Percentiles rank a stretch among this genome's conserved stretches.
phyloP scores from a whole-genome alignment of 257 asterid species.

The Solanum sejunctum region DNA sequence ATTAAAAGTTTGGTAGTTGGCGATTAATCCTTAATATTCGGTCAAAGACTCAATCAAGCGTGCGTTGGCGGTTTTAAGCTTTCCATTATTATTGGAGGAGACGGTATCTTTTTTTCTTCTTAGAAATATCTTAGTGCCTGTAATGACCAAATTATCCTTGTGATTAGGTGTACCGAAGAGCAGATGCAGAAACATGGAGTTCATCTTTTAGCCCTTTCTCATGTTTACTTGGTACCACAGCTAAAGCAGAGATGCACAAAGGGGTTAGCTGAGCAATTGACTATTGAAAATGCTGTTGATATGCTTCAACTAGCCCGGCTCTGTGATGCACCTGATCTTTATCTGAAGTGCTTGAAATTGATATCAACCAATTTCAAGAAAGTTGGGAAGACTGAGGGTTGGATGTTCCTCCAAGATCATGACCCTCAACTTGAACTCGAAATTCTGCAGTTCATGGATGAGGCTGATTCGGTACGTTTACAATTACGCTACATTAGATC shows the following conservation, averaged over 20 bases:
- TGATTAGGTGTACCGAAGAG: conserved; percentile 56
- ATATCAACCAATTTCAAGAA: conserved; percentile 40
- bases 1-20: neutral
- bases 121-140: neutral
- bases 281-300: conserved; percentile 55
- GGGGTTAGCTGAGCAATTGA: conserved; percentile 38
- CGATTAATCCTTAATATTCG: neutral
- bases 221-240: conserved; percentile 64
- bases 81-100: neutral
- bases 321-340: conserved; percentile 89
- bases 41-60: neutral
- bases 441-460: conserved; percentile 69
- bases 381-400: conserved; percentile 69
- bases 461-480: conserved; percentile 50
- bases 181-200: conserved; percentile 69
- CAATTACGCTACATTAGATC: neutral
- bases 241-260: conserved; percentile 68
- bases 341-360: conserved; percentile 64
- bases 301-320: conserved; percentile 74
- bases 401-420: conserved; percentile 66
- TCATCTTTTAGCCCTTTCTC: conserved; percentile 73
- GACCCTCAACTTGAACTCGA: conserved; percentile 88
- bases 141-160: conserved; percentile 12
- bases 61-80: neutral
- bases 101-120: neutral